Evolutionary conservation across 176 grass and related monocot genomes (phyloP), one percentile per base, ranked within the genome.

Genomic region (Phragmites australis): DNA sequence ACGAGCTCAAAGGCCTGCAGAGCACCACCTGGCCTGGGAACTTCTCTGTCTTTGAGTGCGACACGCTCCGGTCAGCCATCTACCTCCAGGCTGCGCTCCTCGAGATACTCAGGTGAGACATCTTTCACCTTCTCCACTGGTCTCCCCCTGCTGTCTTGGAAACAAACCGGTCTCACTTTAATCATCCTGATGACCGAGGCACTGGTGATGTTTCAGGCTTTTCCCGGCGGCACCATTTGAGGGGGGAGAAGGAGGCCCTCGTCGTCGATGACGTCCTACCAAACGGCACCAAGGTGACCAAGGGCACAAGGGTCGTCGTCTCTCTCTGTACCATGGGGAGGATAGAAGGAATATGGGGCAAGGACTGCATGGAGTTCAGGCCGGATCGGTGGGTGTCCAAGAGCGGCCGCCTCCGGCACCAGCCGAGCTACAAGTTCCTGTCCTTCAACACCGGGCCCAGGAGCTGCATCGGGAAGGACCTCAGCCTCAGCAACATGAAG

Each of bases 321-420:
- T 91, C 85, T 2, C 80, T 91, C 13, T 91, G 87, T 1, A 76
- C 76, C 39, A 91, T 91, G 89, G 89, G 61, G 70, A 87, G 84
- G 76, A 87, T 91, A 44, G 60, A 87, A 76, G 89, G 84, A 51
- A 80, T 91, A n/a, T 87, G 89, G 89, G 89, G 89, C 70, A 84
- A 91, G 48, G 81, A 87, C 47, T 87, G 89, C 85, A 18, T 27
- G 30, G 80, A 87, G 47, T 91, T 87, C 64, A 81, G 55, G 32
- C 84, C 81, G 3, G 85, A 87, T 76, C 69, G 89, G 56, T 91
- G 89, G 89, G 25, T 91, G 41, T 91, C 85, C 19, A 87, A 83
- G 85, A 83, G 70, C 16, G 76, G 85, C 6, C 85, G 81, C 41
- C 69, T 87, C 6, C 80, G 81, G 14, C 76, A 91, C 2, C 80